phyloP scores from a whole-genome alignment of 2,329 filamentous ascomycete genomes.

The Calonectria hawksworthii region DNA sequence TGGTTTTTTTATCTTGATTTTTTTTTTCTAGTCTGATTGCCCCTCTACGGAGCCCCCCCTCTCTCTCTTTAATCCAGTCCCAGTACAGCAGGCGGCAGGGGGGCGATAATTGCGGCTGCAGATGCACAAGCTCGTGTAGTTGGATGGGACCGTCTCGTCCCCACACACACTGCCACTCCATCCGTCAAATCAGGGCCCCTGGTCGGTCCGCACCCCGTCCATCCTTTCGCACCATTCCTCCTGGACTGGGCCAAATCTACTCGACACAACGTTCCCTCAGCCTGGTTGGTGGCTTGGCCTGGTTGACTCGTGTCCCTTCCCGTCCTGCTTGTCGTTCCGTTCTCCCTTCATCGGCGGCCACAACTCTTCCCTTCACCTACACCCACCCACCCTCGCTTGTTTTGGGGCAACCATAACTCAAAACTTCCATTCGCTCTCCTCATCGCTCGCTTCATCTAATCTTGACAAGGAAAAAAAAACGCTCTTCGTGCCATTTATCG shows the following conservation, averaged over 20 bases:
- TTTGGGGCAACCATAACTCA: constrained; percentile 22
- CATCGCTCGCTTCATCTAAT: constrained; percentile 14
- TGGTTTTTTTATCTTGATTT: neutral
- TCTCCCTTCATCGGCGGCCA: constrained; percentile 9
- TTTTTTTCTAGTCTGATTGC: neutral
- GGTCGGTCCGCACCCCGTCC: neutral
- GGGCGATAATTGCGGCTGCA: constrained; percentile 2
- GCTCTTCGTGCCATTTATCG: constrained; percentile 1
- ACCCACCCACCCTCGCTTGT: constrained; percentile 1
- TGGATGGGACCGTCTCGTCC: neutral
- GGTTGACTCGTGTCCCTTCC: constrained; percentile 37
- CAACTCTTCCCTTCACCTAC: neutral
- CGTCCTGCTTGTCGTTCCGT: constrained; percentile 7
- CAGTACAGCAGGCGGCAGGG: neutral
- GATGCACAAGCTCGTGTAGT: neutral
- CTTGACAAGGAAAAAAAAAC: neutral
- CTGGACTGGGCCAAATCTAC: constrained; percentile 36
- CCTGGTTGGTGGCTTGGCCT: constrained; percentile 24
- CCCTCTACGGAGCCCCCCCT: neutral
- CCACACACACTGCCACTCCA: constrained; percentile 6
- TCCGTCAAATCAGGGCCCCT: constrained; percentile 10
- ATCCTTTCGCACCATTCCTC: constrained; percentile 17
- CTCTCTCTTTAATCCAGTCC: neutral
- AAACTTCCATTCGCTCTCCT: constrained; percentile 23
- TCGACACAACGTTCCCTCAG: constrained; percentile 31